Conservation (phyloP, 2,329 filamentous ascomycete species). For the Apiospora rasikravindrae region DNA sequence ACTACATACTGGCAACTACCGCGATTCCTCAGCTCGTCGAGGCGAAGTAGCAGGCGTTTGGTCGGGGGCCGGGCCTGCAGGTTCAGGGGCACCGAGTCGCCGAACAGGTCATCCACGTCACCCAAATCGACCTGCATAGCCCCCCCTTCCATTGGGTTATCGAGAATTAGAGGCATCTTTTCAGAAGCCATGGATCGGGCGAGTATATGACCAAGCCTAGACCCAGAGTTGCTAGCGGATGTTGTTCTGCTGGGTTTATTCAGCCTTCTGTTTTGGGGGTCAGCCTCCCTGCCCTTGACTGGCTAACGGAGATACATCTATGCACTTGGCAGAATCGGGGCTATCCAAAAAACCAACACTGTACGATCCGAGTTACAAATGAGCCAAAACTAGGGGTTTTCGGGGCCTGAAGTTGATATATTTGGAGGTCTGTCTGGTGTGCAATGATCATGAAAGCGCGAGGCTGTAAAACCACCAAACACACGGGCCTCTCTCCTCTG, state of each 20-base stretch:
- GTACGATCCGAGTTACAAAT: background rate
- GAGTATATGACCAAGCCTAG: background rate
- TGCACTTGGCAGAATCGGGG: background rate
- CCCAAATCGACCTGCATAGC: slow-evolving; percentile 58
- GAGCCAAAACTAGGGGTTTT: background rate
- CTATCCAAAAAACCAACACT: background rate
- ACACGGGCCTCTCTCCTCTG: background rate
- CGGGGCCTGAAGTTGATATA: background rate
- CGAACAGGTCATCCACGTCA: slow-evolving; percentile 77
- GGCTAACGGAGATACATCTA: background rate
- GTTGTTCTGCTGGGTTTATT: background rate
- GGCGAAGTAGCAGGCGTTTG: slow-evolving; percentile 72
- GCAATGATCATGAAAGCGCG: background rate
- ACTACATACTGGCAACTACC: slow-evolving; percentile 80
- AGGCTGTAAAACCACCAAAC: background rate
- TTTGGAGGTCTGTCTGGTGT: background rate
- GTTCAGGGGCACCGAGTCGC: slow-evolving; percentile 67
- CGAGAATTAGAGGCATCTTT: slow-evolving; percentile 51
- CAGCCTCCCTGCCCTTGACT: slow-evolving; percentile 10
- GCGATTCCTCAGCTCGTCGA: slow-evolving; percentile 76
- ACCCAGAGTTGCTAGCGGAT: background rate
- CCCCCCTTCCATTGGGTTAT: slow-evolving; percentile 47
- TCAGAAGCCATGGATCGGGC: background rate
- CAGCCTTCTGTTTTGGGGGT: slow-evolving; percentile 6
- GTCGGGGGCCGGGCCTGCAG: slow-evolving; percentile 57